Evolutionary conservation across 2,329 filamentous ascomycete species (phyloP).

Genomic region (Colletotrichum salicis): DNA sequence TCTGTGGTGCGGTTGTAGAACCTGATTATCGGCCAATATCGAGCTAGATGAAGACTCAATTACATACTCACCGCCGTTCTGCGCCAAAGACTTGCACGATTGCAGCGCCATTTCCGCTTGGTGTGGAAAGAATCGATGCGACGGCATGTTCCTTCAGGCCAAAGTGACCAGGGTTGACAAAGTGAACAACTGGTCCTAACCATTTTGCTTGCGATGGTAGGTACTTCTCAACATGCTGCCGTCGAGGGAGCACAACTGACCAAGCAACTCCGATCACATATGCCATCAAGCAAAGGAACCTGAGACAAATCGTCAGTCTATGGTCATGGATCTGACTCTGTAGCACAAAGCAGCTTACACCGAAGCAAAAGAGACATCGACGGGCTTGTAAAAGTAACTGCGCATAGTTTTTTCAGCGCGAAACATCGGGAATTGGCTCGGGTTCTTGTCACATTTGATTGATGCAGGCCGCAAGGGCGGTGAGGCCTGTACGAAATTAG

Average conservation of each 20-base stretch:
- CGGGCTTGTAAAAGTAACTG: conserved; percentile 35
- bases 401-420: background rate
- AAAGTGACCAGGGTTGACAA: conserved; percentile 33
- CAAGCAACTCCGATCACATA: conserved; percentile 34
- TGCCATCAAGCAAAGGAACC: conserved; percentile 29
- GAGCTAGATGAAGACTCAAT: background rate
- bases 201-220: conserved; percentile 31
- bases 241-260: conserved; percentile 31
- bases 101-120: conserved; percentile 30
- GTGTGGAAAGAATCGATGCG: conserved; percentile 31
- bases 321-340: fast-evolving
- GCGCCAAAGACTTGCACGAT: conserved; percentile 32
- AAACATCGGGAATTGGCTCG: too few relatives aligned
- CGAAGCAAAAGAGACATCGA: conserved; percentile 30
- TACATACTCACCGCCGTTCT: conserved; percentile 19
- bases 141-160: conserved; percentile 34
- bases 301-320: fast-evolving
- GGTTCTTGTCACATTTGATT: conserved; percentile 23
- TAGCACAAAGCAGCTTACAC: background rate
- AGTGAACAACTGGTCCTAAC: conserved; percentile 30
- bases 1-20: conserved; percentile 32
- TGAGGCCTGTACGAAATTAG: conserved; percentile 11
- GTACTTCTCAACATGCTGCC: conserved; percentile 31
- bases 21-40: background rate
- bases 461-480: conserved; percentile 32